Evolutionary conservation across 768 basidiomycete species (phyloP), one percentile per base, ranked within the genome.

Genomic region (Mycena venus): DNA sequence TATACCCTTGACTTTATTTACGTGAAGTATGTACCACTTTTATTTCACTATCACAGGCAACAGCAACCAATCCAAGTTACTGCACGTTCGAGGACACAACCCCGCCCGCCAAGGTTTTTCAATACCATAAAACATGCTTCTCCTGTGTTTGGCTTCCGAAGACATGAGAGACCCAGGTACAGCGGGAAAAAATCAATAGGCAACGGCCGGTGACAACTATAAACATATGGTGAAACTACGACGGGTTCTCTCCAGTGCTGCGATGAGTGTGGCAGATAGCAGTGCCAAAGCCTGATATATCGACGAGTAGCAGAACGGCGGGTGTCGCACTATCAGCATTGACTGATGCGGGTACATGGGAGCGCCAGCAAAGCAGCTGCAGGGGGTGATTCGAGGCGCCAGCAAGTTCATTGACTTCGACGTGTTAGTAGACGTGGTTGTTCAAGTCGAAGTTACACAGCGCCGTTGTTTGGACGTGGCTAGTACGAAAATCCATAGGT

Each of bases 381-480:
- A n/a, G n/a, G 11, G 10, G 36, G 36, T 38, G 36, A 38, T 38
- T 38, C 15, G n/a, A n/a, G n/a, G n/a, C n/a, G n/a, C n/a, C n/a
- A n/a, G n/a, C n/a, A n/a, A n/a, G n/a, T n/a, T n/a, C n/a, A n/a
- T n/a, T n/a, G 51, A 53, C 5, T 55, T 47, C 10, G 27, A 17
- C 51, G 31, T 6, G 15, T 17, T 47, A 17, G n/a, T 21, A n/a
- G n/a, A n/a, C n/a, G n/a, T n/a, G n/a, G 55, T 21, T 58, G 7
- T 25, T n/a, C 6, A 38, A 25, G 36, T 25, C 14, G 27, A 31
- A 68, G 42, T 23, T n/a, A 42, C n/a, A 34, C n/a, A n/a, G n/a
- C n/a, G n/a, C n/a, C n/a, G n/a, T 66, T 73, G 60, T 73, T 51
- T 67, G 1, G 66, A 59, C 36, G 17, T 66, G 38, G 56, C 6